Evolutionary conservation across 805 yeast species (phyloP).

Genomic region (Myxozyma mucilagina): DNA sequence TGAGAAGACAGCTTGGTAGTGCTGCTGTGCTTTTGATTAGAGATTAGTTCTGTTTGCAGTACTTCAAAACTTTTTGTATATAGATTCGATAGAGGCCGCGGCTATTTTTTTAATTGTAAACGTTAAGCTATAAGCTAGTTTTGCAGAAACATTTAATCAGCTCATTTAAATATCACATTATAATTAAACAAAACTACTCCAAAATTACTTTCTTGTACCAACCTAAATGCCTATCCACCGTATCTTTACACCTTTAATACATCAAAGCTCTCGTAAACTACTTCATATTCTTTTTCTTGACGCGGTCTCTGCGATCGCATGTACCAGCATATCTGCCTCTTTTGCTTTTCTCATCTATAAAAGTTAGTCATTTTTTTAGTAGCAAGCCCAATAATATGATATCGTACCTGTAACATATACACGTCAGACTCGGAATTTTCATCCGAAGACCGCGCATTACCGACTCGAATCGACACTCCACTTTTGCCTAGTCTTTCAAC

Average conservation of each 20-base stretch:
- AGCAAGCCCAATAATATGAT: not conserved
- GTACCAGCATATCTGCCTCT: slow-evolving; percentile 33
- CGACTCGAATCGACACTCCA: slow-evolving; percentile 27
- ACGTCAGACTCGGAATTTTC: slow-evolving; percentile 17
- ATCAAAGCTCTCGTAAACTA: not conserved
- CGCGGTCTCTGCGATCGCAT: slow-evolving; percentile 23
- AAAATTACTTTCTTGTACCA: no score
- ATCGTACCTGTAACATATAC: slow-evolving; percentile 36
- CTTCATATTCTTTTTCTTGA: slow-evolving; percentile 16
- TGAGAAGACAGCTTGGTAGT: slow-evolving; percentile 76
- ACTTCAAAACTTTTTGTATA: not conserved
- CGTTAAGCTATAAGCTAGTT: not conserved
- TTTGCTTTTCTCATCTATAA: slow-evolving; percentile 33
- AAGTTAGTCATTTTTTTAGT: not conserved
- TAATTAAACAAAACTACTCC: not conserved
- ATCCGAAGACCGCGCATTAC: slow-evolving; percentile 12
- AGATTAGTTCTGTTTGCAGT: not conserved
- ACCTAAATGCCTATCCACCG: not conserved
- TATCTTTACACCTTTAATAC: not conserved
- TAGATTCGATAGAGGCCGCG: not conserved
- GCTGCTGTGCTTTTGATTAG: slow-evolving; percentile 60
- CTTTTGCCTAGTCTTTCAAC: slow-evolving; percentile 26
- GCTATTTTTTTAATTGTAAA: no score
- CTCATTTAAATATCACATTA: not conserved
- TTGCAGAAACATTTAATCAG: not conserved